Evolutionary conservation across 371 early-diverging fungal genomes (phyloP).

Genomic region (Nematocida ironsii): DNA sequence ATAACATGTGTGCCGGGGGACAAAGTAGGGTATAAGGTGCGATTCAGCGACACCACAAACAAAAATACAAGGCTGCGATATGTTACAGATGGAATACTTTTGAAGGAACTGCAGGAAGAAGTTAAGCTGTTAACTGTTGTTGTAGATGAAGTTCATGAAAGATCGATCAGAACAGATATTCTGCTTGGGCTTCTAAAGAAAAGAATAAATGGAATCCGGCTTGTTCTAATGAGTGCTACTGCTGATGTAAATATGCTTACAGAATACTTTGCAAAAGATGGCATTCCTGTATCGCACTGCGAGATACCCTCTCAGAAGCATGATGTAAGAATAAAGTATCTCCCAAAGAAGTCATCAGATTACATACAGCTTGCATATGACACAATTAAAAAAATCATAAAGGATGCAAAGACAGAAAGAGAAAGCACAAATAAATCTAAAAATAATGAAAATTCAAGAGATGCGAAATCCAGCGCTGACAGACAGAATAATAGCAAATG

Average conservation of each 20-base stretch:
- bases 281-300: constrained; percentile 43
- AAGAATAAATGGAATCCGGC: constrained; percentile 33
- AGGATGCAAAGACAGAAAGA: not conserved
- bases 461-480: not conserved
- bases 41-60: constrained; percentile 76
- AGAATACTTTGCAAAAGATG: constrained; percentile 59
- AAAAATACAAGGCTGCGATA: constrained; percentile 77
- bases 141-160: constrained; percentile 70
- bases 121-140: constrained; percentile 59
- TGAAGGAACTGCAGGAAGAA: constrained; percentile 51
- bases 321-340: constrained; percentile 87
- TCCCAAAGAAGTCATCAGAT: constrained; percentile 88
- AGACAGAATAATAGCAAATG: not conserved
- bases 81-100: constrained; percentile 69
- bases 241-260: constrained; percentile 61
- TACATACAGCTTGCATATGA: constrained; percentile 87
- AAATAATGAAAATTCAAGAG: not conserved
- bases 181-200: constrained; percentile 54
- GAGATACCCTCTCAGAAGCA: constrained; percentile 71
- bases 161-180: constrained; percentile 68
- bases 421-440: constrained; percentile 60
- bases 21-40: constrained; percentile 68
- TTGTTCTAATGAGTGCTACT: constrained; percentile 71
- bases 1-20: constrained; percentile 5
- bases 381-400: constrained; percentile 83